Percentiles rank a stretch among this genome's conserved stretches.
Evolutionary conservation across 1,139 yeast genomes (phyloP).

Genomic region (Scheffersomyces quercinus): DNA sequence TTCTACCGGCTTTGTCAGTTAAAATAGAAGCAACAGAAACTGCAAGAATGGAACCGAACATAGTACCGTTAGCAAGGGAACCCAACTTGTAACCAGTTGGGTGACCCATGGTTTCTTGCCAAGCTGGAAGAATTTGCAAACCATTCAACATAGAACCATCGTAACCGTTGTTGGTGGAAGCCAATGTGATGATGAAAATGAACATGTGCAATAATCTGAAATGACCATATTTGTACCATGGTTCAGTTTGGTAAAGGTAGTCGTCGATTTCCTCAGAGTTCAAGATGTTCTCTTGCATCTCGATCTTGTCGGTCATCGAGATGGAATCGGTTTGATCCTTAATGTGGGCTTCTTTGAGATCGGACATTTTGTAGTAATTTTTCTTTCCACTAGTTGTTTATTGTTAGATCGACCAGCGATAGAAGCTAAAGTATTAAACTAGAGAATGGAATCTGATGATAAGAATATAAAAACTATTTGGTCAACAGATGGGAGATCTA

Average conservation of each 20-base stretch:
- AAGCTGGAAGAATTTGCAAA: slow-evolving; percentile 17
- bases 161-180: slow-evolving; percentile 22
- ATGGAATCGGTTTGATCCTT: slow-evolving; percentile 3
- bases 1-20: slow-evolving; percentile 52
- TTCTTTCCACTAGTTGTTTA: neutral
- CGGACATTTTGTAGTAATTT: slow-evolving; percentile 4
- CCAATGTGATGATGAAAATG: slow-evolving; percentile 17
- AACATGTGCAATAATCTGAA: slow-evolving; percentile 11
- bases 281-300: slow-evolving; percentile 5
- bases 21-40: slow-evolving; percentile 31
- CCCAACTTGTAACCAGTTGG: slow-evolving; percentile 20
- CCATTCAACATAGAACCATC: slow-evolving; percentile 25
- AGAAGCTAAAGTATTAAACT: neutral
- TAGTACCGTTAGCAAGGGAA: slow-evolving; percentile 20
- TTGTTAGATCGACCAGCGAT: slow-evolving; percentile 1
- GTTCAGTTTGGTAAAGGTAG: slow-evolving; percentile 2
- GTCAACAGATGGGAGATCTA: neutral
- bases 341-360: slow-evolving; percentile 2
- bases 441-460: too few relatives aligned
- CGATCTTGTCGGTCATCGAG: slow-evolving; percentile 9
- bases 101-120: slow-evolving; percentile 18
- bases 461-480: too few relatives aligned
- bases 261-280: slow-evolving; percentile 7
- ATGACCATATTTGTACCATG: slow-evolving; percentile 13
- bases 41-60: slow-evolving; percentile 21